phyloP scores from a whole-genome alignment of 176 grass and related monocot species.

The Otatea glauca region DNA sequence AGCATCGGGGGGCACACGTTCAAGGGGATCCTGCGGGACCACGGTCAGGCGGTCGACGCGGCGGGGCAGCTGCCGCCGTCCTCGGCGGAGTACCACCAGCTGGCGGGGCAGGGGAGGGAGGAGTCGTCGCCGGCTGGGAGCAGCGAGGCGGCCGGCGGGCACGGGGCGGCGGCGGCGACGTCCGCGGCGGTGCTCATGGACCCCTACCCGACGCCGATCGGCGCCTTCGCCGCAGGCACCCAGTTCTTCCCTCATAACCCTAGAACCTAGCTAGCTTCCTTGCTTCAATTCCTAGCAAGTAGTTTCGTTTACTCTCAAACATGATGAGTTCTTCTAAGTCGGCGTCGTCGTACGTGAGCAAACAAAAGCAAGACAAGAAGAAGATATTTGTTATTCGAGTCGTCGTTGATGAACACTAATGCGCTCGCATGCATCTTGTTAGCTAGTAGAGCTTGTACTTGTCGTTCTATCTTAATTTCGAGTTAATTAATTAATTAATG shows the following conservation, averaged over 20 bases:
- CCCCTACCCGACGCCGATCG: constrained; percentile 91
- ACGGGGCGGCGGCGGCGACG: constrained; percentile 24
- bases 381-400: constrained; percentile 32
- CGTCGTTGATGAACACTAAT: constrained; percentile 48
- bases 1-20: constrained; percentile 93
- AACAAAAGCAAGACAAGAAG: constrained; percentile 39
- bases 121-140: constrained; percentile 67
- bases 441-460: constrained; percentile 50
- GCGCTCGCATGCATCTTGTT: constrained; percentile 43
- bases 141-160: constrained; percentile 48
- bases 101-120: constrained; percentile 51
- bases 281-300: constrained; percentile 45
- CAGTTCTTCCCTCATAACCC: constrained; percentile 99
- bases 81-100: constrained; percentile 59
- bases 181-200: constrained; percentile 77
- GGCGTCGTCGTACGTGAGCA: constrained; percentile 30
- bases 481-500: constrained; percentile 36
- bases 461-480: constrained; percentile 26
- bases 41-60: constrained; percentile 68
- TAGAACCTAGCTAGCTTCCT: constrained; percentile 63
- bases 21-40: constrained; percentile 90
- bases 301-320: constrained; percentile 52
- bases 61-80: constrained; percentile 49
- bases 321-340: constrained; percentile 22
- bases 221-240: constrained; percentile 90